Conservation (phyloP, 2,329 filamentous ascomycete genomes). For the Fusarium setosum region DNA sequence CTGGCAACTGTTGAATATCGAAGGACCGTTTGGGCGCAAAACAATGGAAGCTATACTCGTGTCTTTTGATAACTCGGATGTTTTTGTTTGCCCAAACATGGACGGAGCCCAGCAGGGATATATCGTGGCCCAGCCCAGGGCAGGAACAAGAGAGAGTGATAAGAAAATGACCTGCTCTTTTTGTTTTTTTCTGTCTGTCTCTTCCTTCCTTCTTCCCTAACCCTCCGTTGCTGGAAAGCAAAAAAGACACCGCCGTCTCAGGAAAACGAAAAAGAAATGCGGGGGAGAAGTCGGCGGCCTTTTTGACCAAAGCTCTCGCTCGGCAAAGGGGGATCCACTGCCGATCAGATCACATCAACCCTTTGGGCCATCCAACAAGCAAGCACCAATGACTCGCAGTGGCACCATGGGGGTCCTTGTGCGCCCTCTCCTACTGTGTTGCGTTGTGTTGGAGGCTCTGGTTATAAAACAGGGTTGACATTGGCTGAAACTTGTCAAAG, state of each 20-base stretch:
- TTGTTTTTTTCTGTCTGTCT: constrained; percentile 16
- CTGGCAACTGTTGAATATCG: neutral
- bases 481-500: neutral
- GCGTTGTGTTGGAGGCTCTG: no score
- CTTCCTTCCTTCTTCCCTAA: constrained; percentile 16
- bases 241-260: constrained; percentile 22
- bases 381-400: constrained; percentile 40
- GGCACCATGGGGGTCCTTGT: constrained; percentile 29
- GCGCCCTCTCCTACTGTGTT: neutral
- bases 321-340: constrained; percentile 40
- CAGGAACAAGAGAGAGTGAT: constrained; percentile 18
- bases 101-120: no score
- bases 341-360: constrained; percentile 41
- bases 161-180: constrained; percentile 8
- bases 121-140: constrained; percentile 6
- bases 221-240: neutral
- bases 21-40: neutral
- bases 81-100: no score
- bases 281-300: constrained; percentile 35
- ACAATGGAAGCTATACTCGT: neutral
- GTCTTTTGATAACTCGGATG: no score
- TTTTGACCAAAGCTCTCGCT: constrained; percentile 30
- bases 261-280: constrained; percentile 33
- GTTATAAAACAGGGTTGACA: constrained; percentile 7
- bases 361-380: constrained; percentile 8